phyloP scores from a whole-genome alignment of 1,284 basidiomycete species.

The Violaceomyces palustris region DNA sequence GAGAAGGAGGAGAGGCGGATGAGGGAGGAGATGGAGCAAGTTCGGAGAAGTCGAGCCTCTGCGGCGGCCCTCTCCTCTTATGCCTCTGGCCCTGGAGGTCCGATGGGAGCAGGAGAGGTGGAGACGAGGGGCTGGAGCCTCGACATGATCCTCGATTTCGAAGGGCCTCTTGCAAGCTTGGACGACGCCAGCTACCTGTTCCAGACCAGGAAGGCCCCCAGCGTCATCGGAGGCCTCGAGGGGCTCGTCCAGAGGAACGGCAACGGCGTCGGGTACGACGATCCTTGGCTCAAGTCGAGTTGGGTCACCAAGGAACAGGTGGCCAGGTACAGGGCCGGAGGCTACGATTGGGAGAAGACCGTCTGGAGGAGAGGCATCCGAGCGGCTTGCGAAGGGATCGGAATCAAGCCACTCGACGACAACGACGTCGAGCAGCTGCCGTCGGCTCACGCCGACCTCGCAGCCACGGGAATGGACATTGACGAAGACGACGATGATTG shows the following conservation, averaged over 20 bases:
- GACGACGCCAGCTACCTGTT: constrained; percentile 33
- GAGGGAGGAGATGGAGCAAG: constrained; percentile 9
- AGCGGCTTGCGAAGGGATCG: constrained; percentile 32
- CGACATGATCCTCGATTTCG: constrained; percentile 41
- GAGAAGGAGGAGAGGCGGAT: constrained; percentile 25
- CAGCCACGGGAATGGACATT: no score
- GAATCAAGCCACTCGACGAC: constrained; percentile 17
- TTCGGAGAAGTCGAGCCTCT: constrained; percentile 20
- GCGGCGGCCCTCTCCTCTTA: constrained; percentile 3
- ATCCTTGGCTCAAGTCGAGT: constrained; percentile 38
- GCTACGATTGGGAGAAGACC: constrained; percentile 41
- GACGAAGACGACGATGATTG: no score
- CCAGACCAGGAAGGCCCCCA: constrained; percentile 26
- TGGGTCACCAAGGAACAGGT: constrained; percentile 19
- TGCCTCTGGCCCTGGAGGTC: constrained; percentile 1
- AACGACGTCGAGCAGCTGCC: no score
- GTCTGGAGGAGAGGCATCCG: constrained; percentile 37
- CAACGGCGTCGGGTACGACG: constrained; percentile 27
- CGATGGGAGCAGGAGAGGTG: no score
- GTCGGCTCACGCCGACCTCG: no score
- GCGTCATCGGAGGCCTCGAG: constrained; percentile 25
- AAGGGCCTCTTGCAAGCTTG: constrained; percentile 39
- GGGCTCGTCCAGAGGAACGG: constrained; percentile 12
- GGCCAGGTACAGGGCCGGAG: constrained; percentile 38
- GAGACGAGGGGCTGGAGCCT: constrained; percentile 21